A percentile compares a stretch with the other conserved stretches of the same genome.
Conservation (phyloP, 75 land plant genomes). For the Sequoiadendron giganteum region DNA sequence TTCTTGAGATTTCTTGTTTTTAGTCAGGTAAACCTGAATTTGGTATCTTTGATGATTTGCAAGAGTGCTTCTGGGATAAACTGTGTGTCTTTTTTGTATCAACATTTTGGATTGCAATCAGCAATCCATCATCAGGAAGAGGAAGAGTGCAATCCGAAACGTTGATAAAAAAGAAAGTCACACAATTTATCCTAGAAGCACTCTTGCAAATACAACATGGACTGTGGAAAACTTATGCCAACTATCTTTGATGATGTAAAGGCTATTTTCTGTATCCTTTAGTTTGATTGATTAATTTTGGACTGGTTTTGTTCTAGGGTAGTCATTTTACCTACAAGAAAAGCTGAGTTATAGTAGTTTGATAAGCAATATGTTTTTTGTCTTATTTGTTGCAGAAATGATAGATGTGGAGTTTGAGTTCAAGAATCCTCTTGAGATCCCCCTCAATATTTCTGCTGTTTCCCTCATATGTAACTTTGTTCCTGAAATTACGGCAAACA, state of each 20-base stretch:
- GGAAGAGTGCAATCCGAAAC: too few relatives aligned
- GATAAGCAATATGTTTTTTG: not conserved
- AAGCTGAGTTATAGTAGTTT: not conserved
- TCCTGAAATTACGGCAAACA: conserved; percentile 24
- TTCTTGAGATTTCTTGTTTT: not conserved
- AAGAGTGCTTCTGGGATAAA: too few relatives aligned
- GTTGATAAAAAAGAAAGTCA: too few relatives aligned
- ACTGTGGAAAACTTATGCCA: too few relatives aligned
- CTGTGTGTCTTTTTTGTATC: too few relatives aligned
- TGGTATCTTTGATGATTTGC: not conserved
- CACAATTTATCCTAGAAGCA: too few relatives aligned
- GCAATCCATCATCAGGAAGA: too few relatives aligned
- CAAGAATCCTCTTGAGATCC: conserved; percentile 84
- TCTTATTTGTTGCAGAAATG: conserved; percentile 57
- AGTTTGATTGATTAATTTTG: not conserved
- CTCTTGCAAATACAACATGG: too few relatives aligned
- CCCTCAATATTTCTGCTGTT: conserved; percentile 65
- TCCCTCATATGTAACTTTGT: conserved; percentile 75
- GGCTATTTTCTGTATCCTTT: not conserved
- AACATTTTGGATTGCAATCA: too few relatives aligned
- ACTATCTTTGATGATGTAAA: not conserved
- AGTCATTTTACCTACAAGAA: not conserved
- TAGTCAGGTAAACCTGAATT: not conserved
- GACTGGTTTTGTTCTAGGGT: not conserved
- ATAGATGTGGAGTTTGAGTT: conserved; percentile 72